Base-by-base conservation (phyloP, 768 basidiomycete genomes). In the Plicaturopsis crispa region DNA sequence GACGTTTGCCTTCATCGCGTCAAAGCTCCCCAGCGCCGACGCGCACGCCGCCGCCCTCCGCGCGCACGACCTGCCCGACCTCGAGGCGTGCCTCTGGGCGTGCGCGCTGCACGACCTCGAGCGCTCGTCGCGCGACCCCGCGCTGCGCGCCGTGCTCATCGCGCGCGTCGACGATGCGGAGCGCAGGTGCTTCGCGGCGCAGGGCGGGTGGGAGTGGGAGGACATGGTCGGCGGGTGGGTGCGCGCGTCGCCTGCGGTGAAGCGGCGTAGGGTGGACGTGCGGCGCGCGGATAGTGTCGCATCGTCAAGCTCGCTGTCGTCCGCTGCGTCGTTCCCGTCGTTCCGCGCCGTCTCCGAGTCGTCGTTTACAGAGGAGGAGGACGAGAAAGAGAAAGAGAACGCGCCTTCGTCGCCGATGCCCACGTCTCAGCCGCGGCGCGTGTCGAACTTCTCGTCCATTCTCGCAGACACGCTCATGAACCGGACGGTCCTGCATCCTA, bases 11-110 rank as follows among this genome's bases (percentile, higher is more conserved):
- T 28, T 65, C 18, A 44, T 63, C 47, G 36, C 24, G 22, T 41
- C 45, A 30, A 46, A 49, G 40, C 46, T 47, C 35, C 45, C 39
- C 6, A 39, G 10, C 26, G 41, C 31, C 5, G 37, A 23, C 31
- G 34, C 32, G 2, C 33, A 50, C 8, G 46, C 52, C 41, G 30
- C 43, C 3, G 39, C 49, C 8, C 50, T 78, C 12, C 52, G 55
- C 14, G 51, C 49, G 0, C 56, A 61, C 30, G 51, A 51, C 14
- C 48, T 75, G 12, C 57, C 61, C 5, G 55, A 46, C 5, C 59
- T 73, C 13, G 72, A 75, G 37, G 71, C 73, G 6, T 72, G 72
- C 6, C 47, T 78, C 17, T 78, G 71, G 68, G 62, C 65, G 12
- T 72, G 70, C 39, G 66, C 67, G 4, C 67, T 77, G 17, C 60